Evolutionary conservation across 75 land plant species (phyloP).

Genomic region (Picea sitchensis): DNA sequence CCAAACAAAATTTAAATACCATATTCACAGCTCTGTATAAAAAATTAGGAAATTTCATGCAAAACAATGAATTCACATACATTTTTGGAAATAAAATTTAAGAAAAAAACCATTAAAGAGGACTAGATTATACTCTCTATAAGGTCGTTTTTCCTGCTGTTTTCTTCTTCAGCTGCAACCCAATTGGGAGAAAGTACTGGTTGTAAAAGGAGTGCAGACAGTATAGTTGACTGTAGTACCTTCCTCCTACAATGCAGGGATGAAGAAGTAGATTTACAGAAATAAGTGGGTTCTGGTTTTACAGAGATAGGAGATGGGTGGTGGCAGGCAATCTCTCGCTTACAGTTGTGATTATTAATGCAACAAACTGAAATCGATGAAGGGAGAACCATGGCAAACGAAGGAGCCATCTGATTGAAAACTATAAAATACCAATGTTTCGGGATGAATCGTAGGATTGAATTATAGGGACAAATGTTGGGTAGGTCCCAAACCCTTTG

Average conservation of each 20-base stretch:
- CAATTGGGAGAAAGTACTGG: neutral
- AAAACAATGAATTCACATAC: neutral
- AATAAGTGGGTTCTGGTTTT: neutral
- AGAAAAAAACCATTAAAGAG: neutral
- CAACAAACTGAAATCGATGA: neutral
- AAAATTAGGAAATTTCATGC: neutral
- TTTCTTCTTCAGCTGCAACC: neutral
- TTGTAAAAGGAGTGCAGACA: neutral
- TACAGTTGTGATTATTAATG: neutral
- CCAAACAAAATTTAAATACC: neutral
- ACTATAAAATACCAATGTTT: neutral
- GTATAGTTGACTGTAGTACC: neutral
- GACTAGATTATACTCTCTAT: neutral
- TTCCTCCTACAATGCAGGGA: neutral
- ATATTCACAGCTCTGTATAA: neutral
- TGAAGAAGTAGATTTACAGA: neutral
- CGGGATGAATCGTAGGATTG: neutral
- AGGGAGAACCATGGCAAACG: neutral
- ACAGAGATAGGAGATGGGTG: neutral
- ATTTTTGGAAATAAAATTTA: neutral
- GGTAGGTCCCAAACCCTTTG: no score
- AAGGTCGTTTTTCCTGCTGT: slow-evolving; percentile 2
- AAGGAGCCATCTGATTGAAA: neutral
- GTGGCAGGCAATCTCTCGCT: neutral
- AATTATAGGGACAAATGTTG: neutral